Percentiles rank a stretch among this genome's conserved stretches.
These are phyloP conservation scores for Porphyrellus cyaneotinctus DNA, from an alignment of 768 basidiomycete genomes.

Conservation along the genomic window DNA sequence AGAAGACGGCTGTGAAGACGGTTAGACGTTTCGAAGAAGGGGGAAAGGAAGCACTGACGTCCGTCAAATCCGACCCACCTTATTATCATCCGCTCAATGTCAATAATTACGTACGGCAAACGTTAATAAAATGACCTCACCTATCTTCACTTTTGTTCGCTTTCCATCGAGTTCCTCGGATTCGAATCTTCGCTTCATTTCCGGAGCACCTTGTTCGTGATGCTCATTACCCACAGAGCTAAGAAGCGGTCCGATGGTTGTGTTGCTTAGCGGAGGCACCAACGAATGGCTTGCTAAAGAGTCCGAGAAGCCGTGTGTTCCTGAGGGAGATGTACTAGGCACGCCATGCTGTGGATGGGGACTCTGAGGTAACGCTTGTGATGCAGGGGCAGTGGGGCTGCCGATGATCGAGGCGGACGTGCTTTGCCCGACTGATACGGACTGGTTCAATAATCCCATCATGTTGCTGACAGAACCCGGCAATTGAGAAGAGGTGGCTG, in stretches of 20 bases:
- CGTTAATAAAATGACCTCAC: conserved; percentile 39
- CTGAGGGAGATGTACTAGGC: conserved; percentile 21
- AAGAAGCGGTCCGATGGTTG: conserved; percentile 11
- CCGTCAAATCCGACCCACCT: conserved; percentile 45
- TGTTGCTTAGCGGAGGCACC: conserved; percentile 7
- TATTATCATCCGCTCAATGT: conserved; percentile 21
- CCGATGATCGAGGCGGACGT: conserved; percentile 17
- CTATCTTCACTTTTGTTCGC: conserved; percentile 68
- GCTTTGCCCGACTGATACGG: conserved; percentile 19
- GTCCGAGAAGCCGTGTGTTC: conserved; percentile 25
- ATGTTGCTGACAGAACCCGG: conserved; percentile 18
- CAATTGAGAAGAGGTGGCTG: conserved; percentile 20
- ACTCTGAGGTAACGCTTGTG: conserved; percentile 31
- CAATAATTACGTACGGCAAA: conserved; percentile 24
- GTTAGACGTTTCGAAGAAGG: conserved; percentile 12
- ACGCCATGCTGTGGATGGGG: conserved; percentile 26
- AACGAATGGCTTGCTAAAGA: conserved; percentile 21
- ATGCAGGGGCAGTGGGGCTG: conserved; percentile 23
- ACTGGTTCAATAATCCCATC: conserved; percentile 26
- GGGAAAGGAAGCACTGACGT: conserved; percentile 38
- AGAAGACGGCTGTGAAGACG: conserved; percentile 14
- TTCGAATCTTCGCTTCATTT: conserved; percentile 69
- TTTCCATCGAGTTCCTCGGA: conserved; percentile 64
- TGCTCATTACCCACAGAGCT: conserved; percentile 18
- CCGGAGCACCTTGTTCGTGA: conserved; percentile 59